Conservation (phyloP, 129 eudicot species). For the Flaveria ramosissima region DNA sequence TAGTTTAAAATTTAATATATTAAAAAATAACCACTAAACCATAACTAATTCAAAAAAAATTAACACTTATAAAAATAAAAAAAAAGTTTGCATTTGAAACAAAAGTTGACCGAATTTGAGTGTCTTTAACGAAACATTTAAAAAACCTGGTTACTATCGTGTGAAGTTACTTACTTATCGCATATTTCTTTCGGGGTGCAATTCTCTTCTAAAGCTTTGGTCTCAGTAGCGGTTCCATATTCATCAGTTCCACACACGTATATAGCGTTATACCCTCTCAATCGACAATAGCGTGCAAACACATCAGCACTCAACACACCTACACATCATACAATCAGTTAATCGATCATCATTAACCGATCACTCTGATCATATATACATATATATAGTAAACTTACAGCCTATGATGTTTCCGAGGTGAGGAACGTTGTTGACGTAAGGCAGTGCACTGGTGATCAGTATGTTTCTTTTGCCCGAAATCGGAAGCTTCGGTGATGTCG, state of each 20-base stretch:
- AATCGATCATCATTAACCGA: background rate
- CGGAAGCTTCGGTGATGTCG: slow-evolving; percentile 33
- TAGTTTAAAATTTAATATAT: no score
- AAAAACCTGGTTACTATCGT: no score
- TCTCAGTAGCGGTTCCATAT: slow-evolving; percentile 90
- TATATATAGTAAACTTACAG: slow-evolving; percentile 28
- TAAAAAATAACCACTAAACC: no score
- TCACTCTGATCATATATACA: background rate
- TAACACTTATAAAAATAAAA: no score
- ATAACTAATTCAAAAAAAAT: no score
- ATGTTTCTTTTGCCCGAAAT: slow-evolving; percentile 49
- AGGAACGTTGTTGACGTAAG: slow-evolving; percentile 62
- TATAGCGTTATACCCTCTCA: slow-evolving; percentile 61
- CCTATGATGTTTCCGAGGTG: slow-evolving; percentile 64
- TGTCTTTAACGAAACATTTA: no score
- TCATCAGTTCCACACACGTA: slow-evolving; percentile 90
- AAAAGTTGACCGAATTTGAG: no score
- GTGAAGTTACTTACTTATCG: slow-evolving; percentile 45
- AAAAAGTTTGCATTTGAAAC: no score
- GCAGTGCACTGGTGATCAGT: slow-evolving; percentile 55
- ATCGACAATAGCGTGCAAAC: slow-evolving; percentile 71
- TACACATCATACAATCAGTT: background rate
- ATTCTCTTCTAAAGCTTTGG: slow-evolving; percentile 85
- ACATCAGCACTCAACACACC: slow-evolving; percentile 95
- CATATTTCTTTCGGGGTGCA: slow-evolving; percentile 72